These are phyloP conservation scores for Phaeosphaeria sp. DNA, from an alignment of 2,329 filamentous ascomycete genomes.

Conservation along the genomic window DNA sequence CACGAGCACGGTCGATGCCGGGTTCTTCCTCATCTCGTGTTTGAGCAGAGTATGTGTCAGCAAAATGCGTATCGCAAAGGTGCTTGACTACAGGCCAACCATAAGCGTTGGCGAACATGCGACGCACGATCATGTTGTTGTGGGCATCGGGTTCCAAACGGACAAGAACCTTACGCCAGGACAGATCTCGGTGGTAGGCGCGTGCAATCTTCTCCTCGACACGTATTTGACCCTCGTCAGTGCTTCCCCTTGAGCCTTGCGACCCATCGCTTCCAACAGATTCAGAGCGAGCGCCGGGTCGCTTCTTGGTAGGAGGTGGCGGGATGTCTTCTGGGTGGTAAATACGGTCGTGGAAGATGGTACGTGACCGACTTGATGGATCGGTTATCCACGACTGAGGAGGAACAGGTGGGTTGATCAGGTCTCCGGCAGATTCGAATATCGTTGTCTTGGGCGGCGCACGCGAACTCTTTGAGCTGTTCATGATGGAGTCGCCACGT, in stretches of 20 bases:
- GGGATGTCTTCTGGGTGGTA: constrained; percentile 96
- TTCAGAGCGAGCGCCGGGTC: constrained; percentile 45
- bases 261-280: constrained; percentile 45
- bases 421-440: constrained; percentile 91
- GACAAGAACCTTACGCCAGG: constrained; percentile 96
- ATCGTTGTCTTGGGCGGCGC: constrained; percentile 90
- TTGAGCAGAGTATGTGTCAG: constrained; percentile 71
- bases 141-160: constrained; percentile 95
- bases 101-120: constrained; percentile 96
- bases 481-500: constrained; percentile 58
- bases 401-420: constrained; percentile 89
- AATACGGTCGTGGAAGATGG: constrained; percentile 95
- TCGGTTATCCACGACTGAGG: constrained; percentile 82
- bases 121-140: constrained; percentile 96
- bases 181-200: constrained; percentile 88
- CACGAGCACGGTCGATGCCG: constrained; percentile 72
- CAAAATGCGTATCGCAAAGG: constrained; percentile 92
- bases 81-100: constrained; percentile 98
- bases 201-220: constrained; percentile 98
- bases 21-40: constrained; percentile 72
- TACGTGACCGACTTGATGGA: constrained; percentile 78
- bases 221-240: constrained; percentile 71
- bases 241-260: constrained; percentile 30
- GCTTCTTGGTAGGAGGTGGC: constrained; percentile 66
- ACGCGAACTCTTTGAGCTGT: constrained; percentile 58